Conservation (phyloP, 306 rosid species). For the Astragalus glycyphyllos region DNA sequence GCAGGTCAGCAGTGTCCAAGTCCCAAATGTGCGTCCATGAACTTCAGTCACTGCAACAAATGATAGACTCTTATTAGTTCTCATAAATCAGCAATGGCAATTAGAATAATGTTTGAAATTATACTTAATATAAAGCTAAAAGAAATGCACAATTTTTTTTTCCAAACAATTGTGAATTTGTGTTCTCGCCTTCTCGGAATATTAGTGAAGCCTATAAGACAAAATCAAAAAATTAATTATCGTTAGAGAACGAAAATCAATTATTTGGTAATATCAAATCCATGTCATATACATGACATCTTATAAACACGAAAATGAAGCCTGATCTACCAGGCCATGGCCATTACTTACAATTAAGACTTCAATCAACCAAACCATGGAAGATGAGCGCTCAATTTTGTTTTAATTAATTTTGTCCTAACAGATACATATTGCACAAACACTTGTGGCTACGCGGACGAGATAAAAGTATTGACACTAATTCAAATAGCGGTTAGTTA, state of each 20-base stretch:
- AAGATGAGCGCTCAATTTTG: not conserved
- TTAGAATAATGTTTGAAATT: constrained; percentile 10
- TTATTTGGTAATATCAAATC: not conserved
- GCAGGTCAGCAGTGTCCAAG: constrained; percentile 93
- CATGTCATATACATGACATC: not conserved
- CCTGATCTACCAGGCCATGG: not conserved
- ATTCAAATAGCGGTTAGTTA: no score
- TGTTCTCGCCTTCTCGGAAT: not conserved
- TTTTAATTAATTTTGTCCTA: constrained; percentile 1
- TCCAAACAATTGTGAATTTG: not conserved
- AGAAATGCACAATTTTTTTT: constrained; percentile 11
- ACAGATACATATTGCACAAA: not conserved
- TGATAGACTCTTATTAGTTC: constrained; percentile 28
- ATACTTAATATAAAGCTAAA: constrained; percentile 12
- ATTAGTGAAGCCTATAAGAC: not conserved
- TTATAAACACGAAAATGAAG: not conserved
- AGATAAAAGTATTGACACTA: not conserved
- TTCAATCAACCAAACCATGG: constrained; percentile 2
- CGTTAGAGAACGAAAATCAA: constrained; percentile 8
- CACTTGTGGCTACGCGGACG: constrained; percentile 7
- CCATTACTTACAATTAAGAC: constrained; percentile 10
- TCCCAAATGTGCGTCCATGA: constrained; percentile 97
- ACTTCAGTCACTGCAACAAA: constrained; percentile 78
- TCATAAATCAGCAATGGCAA: constrained; percentile 31
- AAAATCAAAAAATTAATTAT: not conserved